A percentile compares a stretch with the other conserved stretches of the same genome.
phyloP scores from a whole-genome alignment of 257 asterid genomes.

The Linaria vulgaris region DNA sequence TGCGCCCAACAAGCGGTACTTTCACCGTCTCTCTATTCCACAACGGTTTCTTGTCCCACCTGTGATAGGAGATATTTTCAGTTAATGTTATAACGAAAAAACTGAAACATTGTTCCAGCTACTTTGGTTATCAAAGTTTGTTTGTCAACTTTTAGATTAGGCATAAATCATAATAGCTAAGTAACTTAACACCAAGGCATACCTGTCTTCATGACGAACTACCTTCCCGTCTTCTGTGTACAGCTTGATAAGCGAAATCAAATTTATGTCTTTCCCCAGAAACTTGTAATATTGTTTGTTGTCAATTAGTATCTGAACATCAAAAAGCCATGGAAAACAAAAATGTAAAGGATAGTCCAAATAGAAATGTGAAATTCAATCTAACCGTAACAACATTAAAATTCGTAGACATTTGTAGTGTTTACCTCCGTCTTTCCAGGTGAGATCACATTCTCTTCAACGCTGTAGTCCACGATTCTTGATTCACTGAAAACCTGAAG shows the following conservation, averaged over 20 bases:
- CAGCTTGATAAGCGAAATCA: slow-evolving; percentile 77
- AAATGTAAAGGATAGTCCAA: background rate
- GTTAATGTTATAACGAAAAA: too few relatives aligned
- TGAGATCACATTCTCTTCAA: slow-evolving; percentile 54
- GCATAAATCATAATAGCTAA: too few relatives aligned
- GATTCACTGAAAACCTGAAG: slow-evolving; percentile 79
- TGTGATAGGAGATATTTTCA: slow-evolving; percentile 21
- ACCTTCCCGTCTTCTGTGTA: slow-evolving; percentile 74
- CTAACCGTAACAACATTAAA: background rate
- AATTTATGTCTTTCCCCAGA: slow-evolving; percentile 65
- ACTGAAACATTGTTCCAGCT: too few relatives aligned
- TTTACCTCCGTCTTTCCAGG: slow-evolving; percentile 77
- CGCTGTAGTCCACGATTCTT: slow-evolving; percentile 63
- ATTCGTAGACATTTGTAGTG: background rate
- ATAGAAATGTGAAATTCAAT: background rate
- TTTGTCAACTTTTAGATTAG: background rate
- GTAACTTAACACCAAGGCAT: slow-evolving; percentile 17
- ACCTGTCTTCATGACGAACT: slow-evolving; percentile 83
- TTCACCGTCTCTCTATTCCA: slow-evolving; percentile 60
- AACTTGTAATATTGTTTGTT: slow-evolving; percentile 83
- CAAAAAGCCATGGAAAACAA: background rate
- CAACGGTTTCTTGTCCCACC: slow-evolving; percentile 90
- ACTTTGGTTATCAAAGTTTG: background rate
- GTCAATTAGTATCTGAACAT: slow-evolving; percentile 66
- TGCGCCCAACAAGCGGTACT: slow-evolving; percentile 57